phyloP scores from a whole-genome alignment of 2,329 filamentous ascomycete species.

The Camptophora hylomeconis region DNA sequence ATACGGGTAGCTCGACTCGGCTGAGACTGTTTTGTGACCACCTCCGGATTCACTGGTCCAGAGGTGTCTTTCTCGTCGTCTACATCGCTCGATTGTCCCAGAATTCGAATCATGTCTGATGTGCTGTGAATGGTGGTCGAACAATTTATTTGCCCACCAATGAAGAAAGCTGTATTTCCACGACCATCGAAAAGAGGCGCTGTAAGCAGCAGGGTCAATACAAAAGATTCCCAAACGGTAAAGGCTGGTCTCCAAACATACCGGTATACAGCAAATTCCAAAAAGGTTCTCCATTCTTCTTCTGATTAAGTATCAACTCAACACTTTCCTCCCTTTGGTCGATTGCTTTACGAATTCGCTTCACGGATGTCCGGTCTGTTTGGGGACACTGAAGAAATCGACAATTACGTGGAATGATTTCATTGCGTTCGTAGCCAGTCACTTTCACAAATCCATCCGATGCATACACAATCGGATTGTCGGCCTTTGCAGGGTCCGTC shows the following conservation, averaged over 20 bases:
- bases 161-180: constrained; percentile 38
- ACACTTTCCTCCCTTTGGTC: constrained; percentile 31
- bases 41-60: not conserved
- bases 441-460: constrained; percentile 41
- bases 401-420: constrained; percentile 38
- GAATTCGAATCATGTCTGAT: constrained; percentile 38
- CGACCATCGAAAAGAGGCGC: constrained; percentile 37
- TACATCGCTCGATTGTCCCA: constrained; percentile 28
- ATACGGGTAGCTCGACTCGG: constrained; percentile 18
- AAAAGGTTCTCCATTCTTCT: constrained; percentile 39
- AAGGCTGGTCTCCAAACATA: constrained; percentile 7
- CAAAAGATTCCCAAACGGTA: not conserved
- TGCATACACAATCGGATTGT: constrained; percentile 38
- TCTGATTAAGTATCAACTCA: constrained; percentile 40
- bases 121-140: constrained; percentile 39
- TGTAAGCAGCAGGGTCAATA: constrained; percentile 2
- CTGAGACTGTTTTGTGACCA: constrained; percentile 16
- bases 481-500: constrained; percentile 36
- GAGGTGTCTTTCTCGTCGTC: constrained; percentile 15
- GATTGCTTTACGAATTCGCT: constrained; percentile 31
- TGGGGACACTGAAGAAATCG: constrained; percentile 37
- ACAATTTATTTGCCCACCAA: constrained; percentile 46
- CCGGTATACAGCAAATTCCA: constrained; percentile 44
- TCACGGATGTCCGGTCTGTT: constrained; percentile 31
- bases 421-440: constrained; percentile 35